Evolutionary conservation across 139 green algal species (phyloP).

Genomic region (Volvox africanus): DNA sequence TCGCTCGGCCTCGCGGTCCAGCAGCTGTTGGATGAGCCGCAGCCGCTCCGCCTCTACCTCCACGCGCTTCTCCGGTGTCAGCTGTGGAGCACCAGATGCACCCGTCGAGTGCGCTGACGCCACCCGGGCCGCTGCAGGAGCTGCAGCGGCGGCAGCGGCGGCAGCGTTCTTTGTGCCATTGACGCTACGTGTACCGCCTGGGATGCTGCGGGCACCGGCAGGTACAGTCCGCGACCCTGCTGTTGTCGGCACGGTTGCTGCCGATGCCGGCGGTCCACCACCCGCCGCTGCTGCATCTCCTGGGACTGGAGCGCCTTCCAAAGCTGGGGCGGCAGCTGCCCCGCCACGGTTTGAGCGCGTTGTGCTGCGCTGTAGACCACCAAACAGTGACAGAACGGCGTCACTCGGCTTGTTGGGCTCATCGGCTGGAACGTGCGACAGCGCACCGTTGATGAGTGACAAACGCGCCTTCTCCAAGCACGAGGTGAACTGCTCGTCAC

Average conservation of each 20-base stretch:
- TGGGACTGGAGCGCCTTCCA: not conserved
- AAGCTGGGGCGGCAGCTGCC: not conserved
- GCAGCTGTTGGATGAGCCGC: conserved; percentile 63
- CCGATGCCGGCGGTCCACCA: not conserved
- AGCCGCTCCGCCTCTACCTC: conserved; percentile 80
- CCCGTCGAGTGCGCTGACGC: conserved; percentile 1
- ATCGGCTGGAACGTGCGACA: conserved; percentile 21
- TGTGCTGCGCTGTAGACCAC: not conserved
- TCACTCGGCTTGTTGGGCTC: conserved; percentile 28
- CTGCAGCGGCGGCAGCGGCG: not conserved
- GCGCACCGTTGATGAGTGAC: not conserved
- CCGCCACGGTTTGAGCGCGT: not conserved
- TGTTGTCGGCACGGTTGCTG: not conserved
- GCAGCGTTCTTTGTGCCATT: conserved; percentile 13
- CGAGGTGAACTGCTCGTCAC: conserved; percentile 56
- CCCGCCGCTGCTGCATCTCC: not conserved
- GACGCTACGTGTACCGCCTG: conserved; percentile 7
- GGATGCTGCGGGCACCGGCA: not conserved
- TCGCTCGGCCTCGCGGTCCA: conserved; percentile 48
- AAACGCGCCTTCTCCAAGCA: conserved; percentile 49
- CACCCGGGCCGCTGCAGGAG: not conserved
- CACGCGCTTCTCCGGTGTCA: conserved; percentile 58
- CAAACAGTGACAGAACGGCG: not conserved
- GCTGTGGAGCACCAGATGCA: conserved; percentile 6
- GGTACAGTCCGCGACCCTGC: not conserved